phyloP scores from a whole-genome alignment of 2,329 filamentous ascomycete species.

The Grosmannia huntii region DNA sequence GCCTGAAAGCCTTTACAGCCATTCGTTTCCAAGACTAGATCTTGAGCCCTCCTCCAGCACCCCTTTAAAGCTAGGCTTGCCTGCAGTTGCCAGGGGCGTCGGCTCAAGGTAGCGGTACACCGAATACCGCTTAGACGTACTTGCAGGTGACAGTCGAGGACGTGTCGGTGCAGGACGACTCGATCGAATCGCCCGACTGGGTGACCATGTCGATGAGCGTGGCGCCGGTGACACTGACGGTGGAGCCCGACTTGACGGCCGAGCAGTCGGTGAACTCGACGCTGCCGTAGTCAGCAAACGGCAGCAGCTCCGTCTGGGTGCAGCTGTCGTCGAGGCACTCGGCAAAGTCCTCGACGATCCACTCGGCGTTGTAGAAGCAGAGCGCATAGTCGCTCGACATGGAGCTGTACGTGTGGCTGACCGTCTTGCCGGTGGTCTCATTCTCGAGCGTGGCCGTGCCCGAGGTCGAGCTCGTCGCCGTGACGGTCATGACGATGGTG shows the following conservation, averaged over 20 bases:
- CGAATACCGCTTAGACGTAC: not conserved
- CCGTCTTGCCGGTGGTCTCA: slow-evolving; percentile 29
- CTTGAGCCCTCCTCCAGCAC: too few relatives aligned
- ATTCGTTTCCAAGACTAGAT: too few relatives aligned
- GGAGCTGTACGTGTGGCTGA: slow-evolving; percentile 27
- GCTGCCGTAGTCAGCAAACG: slow-evolving; percentile 17
- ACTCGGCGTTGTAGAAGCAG: slow-evolving; percentile 17
- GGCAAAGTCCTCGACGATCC: slow-evolving; percentile 18
- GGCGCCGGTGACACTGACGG: slow-evolving; percentile 22
- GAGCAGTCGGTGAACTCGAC: slow-evolving; percentile 22
- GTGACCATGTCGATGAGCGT: slow-evolving; percentile 23
- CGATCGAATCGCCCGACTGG: not conserved
- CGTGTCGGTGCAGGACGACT: not conserved
- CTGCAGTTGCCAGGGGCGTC: too few relatives aligned
- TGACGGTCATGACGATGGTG: slow-evolving; percentile 17
- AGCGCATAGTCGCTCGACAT: slow-evolving; percentile 19
- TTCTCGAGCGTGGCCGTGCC: slow-evolving; percentile 14
- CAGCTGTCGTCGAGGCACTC: slow-evolving; percentile 8
- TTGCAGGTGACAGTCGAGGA: slow-evolving; percentile 1
- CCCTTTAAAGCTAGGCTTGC: too few relatives aligned
- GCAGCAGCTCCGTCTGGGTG: slow-evolving; percentile 9
- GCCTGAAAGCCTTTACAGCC: too few relatives aligned
- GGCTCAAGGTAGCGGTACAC: too few relatives aligned
- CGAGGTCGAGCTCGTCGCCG: slow-evolving; percentile 8
- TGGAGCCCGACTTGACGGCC: slow-evolving; percentile 19